A percentile compares a stretch with the other conserved stretches of the same genome.
Conservation (phyloP, 2,329 filamentous ascomycete species). For the Leptographium lundbergii region DNA sequence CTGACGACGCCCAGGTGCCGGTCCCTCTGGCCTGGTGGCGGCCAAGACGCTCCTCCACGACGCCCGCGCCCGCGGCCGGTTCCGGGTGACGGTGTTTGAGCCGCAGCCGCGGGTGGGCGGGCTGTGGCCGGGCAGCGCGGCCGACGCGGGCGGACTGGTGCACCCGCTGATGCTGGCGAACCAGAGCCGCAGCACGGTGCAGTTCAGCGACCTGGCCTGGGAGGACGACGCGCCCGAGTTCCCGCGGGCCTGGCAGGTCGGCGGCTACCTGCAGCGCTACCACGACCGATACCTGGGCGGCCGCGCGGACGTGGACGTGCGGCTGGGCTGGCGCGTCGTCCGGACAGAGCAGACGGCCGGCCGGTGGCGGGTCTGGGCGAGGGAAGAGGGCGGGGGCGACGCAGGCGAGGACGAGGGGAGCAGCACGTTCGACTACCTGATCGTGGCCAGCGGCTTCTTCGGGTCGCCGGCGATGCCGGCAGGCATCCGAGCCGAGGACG, state of each 20-base stretch:
- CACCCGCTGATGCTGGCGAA: slow-evolving; percentile 62
- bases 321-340: slow-evolving; percentile 35
- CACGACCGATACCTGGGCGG: slow-evolving; percentile 38
- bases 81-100: slow-evolving; percentile 61
- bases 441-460: slow-evolving; percentile 70
- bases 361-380: slow-evolving; percentile 25
- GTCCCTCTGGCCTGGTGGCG: slow-evolving; percentile 54
- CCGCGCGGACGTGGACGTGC: slow-evolving; percentile 25
- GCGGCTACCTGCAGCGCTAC: slow-evolving; percentile 58
- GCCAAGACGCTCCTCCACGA: slow-evolving; percentile 61
- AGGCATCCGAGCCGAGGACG: slow-evolving; percentile 3
- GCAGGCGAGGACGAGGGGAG: slow-evolving; percentile 8
- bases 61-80: slow-evolving; percentile 33
- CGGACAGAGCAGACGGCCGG: slow-evolving; percentile 22
- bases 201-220: slow-evolving; percentile 64
- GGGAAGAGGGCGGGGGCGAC: background rate
- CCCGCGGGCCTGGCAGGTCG: slow-evolving; percentile 66
- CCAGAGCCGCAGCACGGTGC: slow-evolving; percentile 64
- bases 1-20: slow-evolving; percentile 38
- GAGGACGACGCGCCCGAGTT: slow-evolving; percentile 42
- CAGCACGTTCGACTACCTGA: slow-evolving; percentile 51
- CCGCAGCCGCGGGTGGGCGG: slow-evolving; percentile 54
- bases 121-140: slow-evolving; percentile 53
- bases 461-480: slow-evolving; percentile 43
- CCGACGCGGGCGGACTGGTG: slow-evolving; percentile 37